Evolutionary conservation across 306 rosid genomes (phyloP).

Genomic region (Lathyrus aphaca): DNA sequence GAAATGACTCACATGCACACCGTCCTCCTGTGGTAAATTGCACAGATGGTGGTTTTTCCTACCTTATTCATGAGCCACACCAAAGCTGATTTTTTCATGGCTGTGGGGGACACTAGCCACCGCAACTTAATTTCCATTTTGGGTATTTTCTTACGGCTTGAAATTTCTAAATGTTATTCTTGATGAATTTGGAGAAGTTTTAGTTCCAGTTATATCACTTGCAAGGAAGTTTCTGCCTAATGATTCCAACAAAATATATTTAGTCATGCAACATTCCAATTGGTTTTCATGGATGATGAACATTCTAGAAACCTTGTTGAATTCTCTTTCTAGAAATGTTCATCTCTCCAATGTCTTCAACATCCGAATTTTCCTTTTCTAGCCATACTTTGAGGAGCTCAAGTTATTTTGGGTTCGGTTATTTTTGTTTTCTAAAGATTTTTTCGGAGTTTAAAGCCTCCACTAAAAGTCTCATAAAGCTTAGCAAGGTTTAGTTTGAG

Average conservation of each 20-base stretch:
- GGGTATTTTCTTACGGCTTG: too few relatives aligned
- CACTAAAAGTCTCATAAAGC: neutral
- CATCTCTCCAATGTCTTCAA: neutral
- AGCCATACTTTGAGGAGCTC: neutral
- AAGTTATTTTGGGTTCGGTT: neutral
- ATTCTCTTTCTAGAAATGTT: neutral
- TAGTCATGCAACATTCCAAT: constrained; percentile 2
- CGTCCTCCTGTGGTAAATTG: too few relatives aligned
- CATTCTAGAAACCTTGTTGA: neutral
- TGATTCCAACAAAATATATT: neutral
- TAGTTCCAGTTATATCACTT: neutral
- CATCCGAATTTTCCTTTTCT: neutral
- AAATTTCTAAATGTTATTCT: neutral
- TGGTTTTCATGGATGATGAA: neutral
- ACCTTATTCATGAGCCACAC: neutral
- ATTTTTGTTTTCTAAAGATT: neutral
- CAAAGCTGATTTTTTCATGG: neutral
- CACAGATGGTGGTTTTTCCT: too few relatives aligned
- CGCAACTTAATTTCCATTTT: neutral
- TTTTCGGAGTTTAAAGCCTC: neutral
- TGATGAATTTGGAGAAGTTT: neutral
- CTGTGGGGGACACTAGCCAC: neutral
- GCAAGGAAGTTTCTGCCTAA: neutral
- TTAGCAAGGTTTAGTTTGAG: neutral
- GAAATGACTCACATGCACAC: too few relatives aligned